Conservation (phyloP, 2,329 filamentous ascomycete species). For the Colletotrichum spaethianum region DNA sequence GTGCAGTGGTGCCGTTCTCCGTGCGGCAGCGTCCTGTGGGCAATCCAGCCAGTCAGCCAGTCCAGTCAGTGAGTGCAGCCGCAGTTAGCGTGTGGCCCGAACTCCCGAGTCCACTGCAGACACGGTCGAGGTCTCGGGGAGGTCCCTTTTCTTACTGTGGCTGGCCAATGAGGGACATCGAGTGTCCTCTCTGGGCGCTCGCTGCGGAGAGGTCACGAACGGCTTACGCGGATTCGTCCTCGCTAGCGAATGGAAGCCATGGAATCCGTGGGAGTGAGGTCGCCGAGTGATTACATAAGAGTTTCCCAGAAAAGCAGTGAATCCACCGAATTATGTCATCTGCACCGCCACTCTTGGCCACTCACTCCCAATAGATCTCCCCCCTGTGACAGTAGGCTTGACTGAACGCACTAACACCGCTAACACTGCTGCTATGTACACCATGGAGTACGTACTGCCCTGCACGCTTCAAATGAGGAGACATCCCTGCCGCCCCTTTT, state of each 20-base stretch:
- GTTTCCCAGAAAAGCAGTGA: not conserved
- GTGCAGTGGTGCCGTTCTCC: slow-evolving; percentile 17
- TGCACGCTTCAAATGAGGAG: not conserved
- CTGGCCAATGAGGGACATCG: slow-evolving; percentile 8
- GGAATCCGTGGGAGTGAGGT: not conserved
- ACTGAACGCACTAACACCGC: too few species aligned
- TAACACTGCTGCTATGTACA: not conserved
- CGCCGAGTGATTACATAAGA: slow-evolving; percentile 1
- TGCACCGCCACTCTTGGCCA: slow-evolving; percentile 30
- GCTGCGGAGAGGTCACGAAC: not conserved
- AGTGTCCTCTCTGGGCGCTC: not conserved
- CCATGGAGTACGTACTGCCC: too few species aligned
- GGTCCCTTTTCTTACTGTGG: not conserved
- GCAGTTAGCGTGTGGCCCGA: slow-evolving; percentile 12
- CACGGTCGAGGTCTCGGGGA: too few species aligned
- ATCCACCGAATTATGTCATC: slow-evolving; percentile 26
- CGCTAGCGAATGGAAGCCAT: slow-evolving; percentile 9
- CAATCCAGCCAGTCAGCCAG: not conserved
- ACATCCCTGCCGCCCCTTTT: slow-evolving; percentile 22
- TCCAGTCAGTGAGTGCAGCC: slow-evolving; percentile 14
- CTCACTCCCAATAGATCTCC: not conserved
- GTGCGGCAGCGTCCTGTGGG: slow-evolving; percentile 9
- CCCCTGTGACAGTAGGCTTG: too few species aligned
- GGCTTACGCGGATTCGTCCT: slow-evolving; percentile 21
- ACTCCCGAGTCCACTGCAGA: slow-evolving; percentile 2